Evolutionary conservation across 2,329 filamentous ascomycete species (phyloP), one percentile per base, ranked within the genome.

Genomic region (Rosellinia necatrix): DNA sequence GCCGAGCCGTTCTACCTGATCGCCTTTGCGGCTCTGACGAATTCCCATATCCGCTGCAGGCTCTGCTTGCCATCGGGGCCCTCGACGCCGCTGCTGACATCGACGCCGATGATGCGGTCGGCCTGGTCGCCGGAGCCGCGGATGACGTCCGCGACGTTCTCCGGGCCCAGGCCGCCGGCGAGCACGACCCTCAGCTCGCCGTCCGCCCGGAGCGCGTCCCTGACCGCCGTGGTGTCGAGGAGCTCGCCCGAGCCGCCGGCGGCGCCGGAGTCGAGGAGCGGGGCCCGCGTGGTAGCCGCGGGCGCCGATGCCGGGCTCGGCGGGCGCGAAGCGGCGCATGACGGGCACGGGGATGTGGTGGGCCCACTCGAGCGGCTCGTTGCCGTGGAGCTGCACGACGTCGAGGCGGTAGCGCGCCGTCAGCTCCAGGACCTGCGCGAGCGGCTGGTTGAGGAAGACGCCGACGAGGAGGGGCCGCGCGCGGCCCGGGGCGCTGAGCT

Each of bases 71-170:
- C 93, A 64, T 88, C 83, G 30, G 85, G 79, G 67, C 90, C 86
- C 74, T 97, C 94, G 2, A 99, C 92, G 0, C 96, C 96, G 68
- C 91, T 96, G 72, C 92, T 96, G 17, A 96, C 91, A 76, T 99
- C 94, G 3, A 99, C 89, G 2, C 88, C 92, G 29, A 92, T 77
- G 10, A 97, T 83, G 57, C 87, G 84, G 8, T 78, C 78, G 22
- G 78, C 79, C 22, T 78, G 78, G 8, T 84, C 71, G 6, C 81
- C 77, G 0, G 86, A 88, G 13, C 93, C 75, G 12, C 78, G 76
- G 15, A 99, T 76, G 6, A 84, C 81, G 4, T 84, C 78, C 1
- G 77, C 77, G 4, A 99, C 89, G 68, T 97, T 99, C 3, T 87
- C 84, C 1, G 91, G 85, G 58, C 86, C 86, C 52, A 99, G 71